A percentile compares a stretch with the other conserved stretches of the same genome.
phyloP scores from a whole-genome alignment of 2,329 filamentous ascomycete genomes.

The Penicillium sp. region DNA sequence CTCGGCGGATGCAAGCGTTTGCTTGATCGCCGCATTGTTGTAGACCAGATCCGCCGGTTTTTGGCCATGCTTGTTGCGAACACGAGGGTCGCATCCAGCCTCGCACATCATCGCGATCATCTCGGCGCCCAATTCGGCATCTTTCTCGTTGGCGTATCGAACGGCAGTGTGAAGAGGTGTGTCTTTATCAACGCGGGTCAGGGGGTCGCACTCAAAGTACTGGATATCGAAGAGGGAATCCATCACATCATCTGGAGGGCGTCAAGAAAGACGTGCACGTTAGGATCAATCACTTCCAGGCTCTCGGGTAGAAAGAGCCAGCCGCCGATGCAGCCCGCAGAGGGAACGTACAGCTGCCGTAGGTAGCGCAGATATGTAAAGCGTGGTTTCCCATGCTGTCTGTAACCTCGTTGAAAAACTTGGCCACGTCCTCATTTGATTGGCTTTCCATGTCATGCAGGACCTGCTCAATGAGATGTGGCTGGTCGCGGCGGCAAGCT shows the following conservation, averaged over 20 bases:
- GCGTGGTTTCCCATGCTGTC: conserved; percentile 83
- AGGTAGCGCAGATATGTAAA: conserved; percentile 79
- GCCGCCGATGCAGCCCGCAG: not conserved
- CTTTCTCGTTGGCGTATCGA: conserved; percentile 43
- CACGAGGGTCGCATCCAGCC: conserved; percentile 44
- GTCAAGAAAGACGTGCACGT: not conserved
- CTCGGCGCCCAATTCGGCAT: conserved; percentile 36
- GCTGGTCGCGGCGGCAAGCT: conserved; percentile 89
- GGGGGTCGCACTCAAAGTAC: conserved; percentile 44
- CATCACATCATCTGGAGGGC: conserved; percentile 41
- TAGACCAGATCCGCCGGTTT: conserved; percentile 43
- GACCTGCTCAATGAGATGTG: conserved; percentile 71
- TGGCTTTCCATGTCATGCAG: conserved; percentile 57
- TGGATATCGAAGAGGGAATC: conserved; percentile 44
- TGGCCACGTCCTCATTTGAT: conserved; percentile 57
- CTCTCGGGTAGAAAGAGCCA: not conserved
- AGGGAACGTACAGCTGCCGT: conserved; percentile 70
- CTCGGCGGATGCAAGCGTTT: conserved; percentile 40
- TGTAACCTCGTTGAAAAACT: conserved; percentile 76
- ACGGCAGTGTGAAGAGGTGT: conserved; percentile 43
- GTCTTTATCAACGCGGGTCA: conserved; percentile 42
- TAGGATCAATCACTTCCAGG: not conserved
- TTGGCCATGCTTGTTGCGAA: conserved; percentile 44
- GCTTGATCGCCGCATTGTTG: conserved; percentile 38
- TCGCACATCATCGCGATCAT: conserved; percentile 48